These are phyloP conservation scores for Cnidoscolus chayamansa DNA, from an alignment of 441 rosid species.

Conservation along the genomic window DNA sequence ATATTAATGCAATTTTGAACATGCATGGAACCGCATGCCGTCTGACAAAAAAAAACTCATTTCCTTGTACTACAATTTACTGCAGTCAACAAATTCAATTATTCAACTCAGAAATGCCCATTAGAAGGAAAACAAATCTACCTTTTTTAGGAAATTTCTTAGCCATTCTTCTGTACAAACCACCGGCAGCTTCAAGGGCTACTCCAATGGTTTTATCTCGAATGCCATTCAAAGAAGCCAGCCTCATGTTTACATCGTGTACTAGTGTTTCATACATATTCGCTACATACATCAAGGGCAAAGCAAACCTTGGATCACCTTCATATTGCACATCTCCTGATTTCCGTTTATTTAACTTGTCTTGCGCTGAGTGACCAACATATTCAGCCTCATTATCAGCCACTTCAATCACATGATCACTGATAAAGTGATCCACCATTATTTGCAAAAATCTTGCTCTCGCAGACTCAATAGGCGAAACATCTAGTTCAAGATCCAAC, in stretches of 20 bases:
- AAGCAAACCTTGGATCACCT: conserved; percentile 66
- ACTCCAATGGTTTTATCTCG: conserved; percentile 84
- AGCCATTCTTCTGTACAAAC: conserved; percentile 75
- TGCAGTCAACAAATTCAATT: background rate
- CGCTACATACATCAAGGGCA: conserved; percentile 92
- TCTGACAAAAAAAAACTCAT: background rate
- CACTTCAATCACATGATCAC: conserved; percentile 58
- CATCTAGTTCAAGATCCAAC: conserved; percentile 44
- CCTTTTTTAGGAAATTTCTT: conserved; percentile 93
- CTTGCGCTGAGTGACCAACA: conserved; percentile 44
- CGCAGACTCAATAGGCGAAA: conserved; percentile 85
- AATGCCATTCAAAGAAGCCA: conserved; percentile 65
- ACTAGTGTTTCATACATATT: conserved; percentile 85
- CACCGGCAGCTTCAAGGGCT: conserved; percentile 96
- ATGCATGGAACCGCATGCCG: background rate
- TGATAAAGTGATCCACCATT: conserved; percentile 70
- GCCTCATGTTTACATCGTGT: conserved; percentile 65
- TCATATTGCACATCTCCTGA: conserved; percentile 62
- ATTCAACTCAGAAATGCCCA: background rate
- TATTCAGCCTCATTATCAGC: conserved; percentile 47
- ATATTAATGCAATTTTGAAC: background rate
- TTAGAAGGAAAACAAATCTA: conserved; percentile 18
- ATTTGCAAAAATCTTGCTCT: conserved; percentile 76
- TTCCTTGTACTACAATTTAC: background rate
- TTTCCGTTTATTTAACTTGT: conserved; percentile 69